These are phyloP conservation scores for Sporopachydermia lactativora DNA, from an alignment of 805 yeast genomes.

Conservation along the genomic window DNA sequence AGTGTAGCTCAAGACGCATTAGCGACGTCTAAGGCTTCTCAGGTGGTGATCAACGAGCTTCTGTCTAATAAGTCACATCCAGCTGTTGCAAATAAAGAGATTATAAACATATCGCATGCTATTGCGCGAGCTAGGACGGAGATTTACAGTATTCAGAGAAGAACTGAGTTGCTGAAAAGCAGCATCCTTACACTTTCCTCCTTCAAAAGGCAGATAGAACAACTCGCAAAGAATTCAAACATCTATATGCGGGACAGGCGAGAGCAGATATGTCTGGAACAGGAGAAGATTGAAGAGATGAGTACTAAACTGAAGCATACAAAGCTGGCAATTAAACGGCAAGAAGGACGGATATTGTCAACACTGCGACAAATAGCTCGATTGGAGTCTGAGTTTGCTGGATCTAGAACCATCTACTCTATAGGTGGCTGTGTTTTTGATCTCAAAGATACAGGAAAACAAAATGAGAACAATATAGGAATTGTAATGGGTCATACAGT, in stretches of 20 bases:
- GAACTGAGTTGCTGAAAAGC: background rate
- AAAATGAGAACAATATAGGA: constrained; percentile 26
- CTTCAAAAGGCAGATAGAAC: background rate
- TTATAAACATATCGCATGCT: background rate
- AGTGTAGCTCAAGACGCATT: constrained; percentile 17
- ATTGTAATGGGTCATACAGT: constrained; percentile 36
- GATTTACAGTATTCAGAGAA: background rate
- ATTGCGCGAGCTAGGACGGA: background rate
- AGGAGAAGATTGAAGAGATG: too few species aligned
- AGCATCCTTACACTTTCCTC: background rate
- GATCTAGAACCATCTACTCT: too few species aligned
- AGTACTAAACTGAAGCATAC: background rate
- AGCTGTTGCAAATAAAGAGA: background rate
- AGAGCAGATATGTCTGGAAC: too few species aligned
- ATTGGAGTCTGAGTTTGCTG: too few species aligned
- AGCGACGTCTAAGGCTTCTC: constrained; percentile 9
- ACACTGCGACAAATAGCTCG: background rate
- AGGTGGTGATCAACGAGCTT: constrained; percentile 8
- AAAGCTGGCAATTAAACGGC: background rate
- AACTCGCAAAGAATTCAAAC: too few species aligned
- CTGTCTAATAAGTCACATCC: constrained; percentile 5
- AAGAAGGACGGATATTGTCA: background rate
- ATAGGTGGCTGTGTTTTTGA: too few species aligned
- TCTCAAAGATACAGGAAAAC: constrained; percentile 14
- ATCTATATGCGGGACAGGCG: too few species aligned